A percentile compares a stretch with the other conserved stretches of the same genome.
These are phyloP conservation scores for Camelina laxa DNA, from an alignment of 345 rosid species.

Conservation along the genomic window DNA sequence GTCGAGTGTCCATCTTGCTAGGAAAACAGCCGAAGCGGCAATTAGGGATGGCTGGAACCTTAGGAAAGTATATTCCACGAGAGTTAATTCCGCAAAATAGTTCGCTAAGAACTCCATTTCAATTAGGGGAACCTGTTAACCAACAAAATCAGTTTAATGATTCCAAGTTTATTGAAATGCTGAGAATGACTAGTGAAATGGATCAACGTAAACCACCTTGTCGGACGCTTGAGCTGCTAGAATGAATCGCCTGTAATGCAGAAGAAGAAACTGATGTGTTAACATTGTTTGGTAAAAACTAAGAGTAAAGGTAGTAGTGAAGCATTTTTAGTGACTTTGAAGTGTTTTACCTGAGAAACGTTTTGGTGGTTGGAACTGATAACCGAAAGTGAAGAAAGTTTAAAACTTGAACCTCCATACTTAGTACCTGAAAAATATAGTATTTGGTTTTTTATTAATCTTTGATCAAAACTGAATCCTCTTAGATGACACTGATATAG, in stretches of 20 bases:
- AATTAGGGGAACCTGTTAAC: constrained; percentile 49
- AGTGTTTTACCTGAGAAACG: constrained; percentile 37
- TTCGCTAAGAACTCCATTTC: constrained; percentile 82
- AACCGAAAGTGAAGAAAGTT: constrained; percentile 30
- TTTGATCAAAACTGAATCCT: background rate
- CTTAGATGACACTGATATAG: background rate
- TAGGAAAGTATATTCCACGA: constrained; percentile 66
- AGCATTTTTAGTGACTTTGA: background rate
- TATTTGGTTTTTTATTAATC: background rate
- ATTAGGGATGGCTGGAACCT: constrained; percentile 69
- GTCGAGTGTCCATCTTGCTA: constrained; percentile 80
- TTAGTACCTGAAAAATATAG: constrained; percentile 24
- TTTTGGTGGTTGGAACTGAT: constrained; percentile 41
- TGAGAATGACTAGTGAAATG: background rate
- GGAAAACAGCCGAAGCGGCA: constrained; percentile 87
- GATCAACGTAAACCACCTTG: constrained; percentile 51
- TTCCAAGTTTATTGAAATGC: background rate
- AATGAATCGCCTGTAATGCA: constrained; percentile 66
- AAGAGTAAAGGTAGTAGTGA: background rate
- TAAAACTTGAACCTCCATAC: constrained; percentile 36
- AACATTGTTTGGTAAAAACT: background rate
- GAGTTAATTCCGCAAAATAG: constrained; percentile 77
- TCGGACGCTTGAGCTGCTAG: constrained; percentile 74
- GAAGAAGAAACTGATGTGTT: background rate
- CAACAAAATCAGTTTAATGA: constrained; percentile 12